Evolutionary conservation across 257 asterid species (phyloP).

Genomic region (Salvia splendens): DNA sequence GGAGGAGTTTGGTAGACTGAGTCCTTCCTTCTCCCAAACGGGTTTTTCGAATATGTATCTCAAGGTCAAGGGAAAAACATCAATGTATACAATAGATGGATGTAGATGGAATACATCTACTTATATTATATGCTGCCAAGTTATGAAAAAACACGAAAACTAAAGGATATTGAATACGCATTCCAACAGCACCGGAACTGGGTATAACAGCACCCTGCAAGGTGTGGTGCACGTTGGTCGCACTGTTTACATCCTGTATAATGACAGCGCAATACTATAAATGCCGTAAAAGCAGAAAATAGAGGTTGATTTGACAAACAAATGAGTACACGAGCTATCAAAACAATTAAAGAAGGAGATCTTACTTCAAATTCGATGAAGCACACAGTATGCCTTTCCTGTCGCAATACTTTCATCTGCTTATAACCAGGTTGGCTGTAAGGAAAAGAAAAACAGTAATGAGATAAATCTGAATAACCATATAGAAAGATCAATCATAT

Average conservation of each 20-base stretch:
- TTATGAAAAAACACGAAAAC: constrained; percentile 6
- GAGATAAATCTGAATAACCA: constrained; percentile 17
- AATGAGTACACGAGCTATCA: constrained; percentile 24
- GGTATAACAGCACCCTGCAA: constrained; percentile 97
- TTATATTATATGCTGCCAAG: not conserved
- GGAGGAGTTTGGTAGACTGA: constrained; percentile 44
- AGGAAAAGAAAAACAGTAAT: constrained; percentile 18
- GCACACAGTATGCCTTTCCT: constrained; percentile 98
- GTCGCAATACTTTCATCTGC: constrained; percentile 97
- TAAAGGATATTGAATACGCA: constrained; percentile 99
- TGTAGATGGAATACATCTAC: not conserved
- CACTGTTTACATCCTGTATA: constrained; percentile 86
- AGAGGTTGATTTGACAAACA: not conserved
- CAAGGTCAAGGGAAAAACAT: constrained; percentile 59
- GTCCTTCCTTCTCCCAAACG: constrained; percentile 94
- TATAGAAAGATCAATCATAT: constrained; percentile 4
- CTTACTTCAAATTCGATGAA: constrained; percentile 99
- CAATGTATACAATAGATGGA: not conserved
- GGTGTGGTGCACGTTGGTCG: constrained; percentile 84
- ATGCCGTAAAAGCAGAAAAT: not conserved
- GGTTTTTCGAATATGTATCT: constrained; percentile 95
- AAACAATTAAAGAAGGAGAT: constrained; percentile 11
- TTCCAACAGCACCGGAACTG: constrained; percentile 97
- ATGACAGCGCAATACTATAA: constrained; percentile 22
- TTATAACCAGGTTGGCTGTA: constrained; percentile 95